Conservation (phyloP, 768 basidiomycete genomes). For the Tylopilus sp. region DNA sequence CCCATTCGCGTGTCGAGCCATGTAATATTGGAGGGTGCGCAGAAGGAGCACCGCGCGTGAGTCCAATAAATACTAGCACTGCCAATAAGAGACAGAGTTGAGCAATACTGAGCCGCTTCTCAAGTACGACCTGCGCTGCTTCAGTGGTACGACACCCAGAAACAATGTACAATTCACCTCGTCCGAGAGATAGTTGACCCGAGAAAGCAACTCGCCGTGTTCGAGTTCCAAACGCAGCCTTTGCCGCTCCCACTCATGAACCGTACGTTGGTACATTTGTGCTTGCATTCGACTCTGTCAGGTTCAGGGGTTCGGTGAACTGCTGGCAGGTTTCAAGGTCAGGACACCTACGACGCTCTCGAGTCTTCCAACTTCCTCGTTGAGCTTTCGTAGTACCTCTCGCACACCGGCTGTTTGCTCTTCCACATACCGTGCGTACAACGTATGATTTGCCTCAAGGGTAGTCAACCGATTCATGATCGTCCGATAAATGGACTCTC, state of each 20-base stretch:
- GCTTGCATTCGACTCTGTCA: constrained; percentile 67
- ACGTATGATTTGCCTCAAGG: constrained; percentile 83
- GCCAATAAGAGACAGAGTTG: constrained; percentile 82
- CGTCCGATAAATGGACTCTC: constrained; percentile 93
- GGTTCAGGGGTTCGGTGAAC: background rate
- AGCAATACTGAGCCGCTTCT: constrained; percentile 85
- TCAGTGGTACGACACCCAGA: background rate
- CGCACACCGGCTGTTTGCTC: constrained; percentile 79
- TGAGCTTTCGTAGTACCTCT: constrained; percentile 68
- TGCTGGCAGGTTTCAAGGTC: background rate
- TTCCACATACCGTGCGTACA: constrained; percentile 83
- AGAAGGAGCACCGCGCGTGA: constrained; percentile 62
- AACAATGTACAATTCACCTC: constrained; percentile 51
- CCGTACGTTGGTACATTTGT: constrained; percentile 57
- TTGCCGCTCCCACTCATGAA: constrained; percentile 69
- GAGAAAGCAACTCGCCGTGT: constrained; percentile 60
- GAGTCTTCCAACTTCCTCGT: constrained; percentile 74
- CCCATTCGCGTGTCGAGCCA: constrained; percentile 49
- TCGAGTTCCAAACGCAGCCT: constrained; percentile 65
- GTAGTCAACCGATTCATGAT: constrained; percentile 91
- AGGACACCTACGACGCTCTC: constrained; percentile 62
- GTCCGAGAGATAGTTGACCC: constrained; percentile 71
- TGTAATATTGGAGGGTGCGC: constrained; percentile 30
- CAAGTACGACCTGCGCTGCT: constrained; percentile 63
- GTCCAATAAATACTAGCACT: constrained; percentile 80